phyloP scores from a whole-genome alignment of 352 stramenopile species.

The Phytophthora sansomeana region DNA sequence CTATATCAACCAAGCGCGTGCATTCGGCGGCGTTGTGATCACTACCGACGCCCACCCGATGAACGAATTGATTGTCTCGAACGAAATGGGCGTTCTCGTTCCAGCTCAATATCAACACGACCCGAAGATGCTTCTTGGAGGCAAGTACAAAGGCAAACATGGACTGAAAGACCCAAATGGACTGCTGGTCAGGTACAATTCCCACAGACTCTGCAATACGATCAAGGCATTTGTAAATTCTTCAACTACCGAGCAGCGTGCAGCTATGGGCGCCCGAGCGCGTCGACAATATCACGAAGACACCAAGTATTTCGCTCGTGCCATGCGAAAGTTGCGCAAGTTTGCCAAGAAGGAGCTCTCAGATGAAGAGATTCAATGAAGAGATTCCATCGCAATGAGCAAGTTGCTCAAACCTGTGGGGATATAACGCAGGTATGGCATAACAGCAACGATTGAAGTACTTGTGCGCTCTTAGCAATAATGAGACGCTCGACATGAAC shows the following conservation, averaged over 20 bases:
- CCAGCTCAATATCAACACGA: constrained; percentile 13
- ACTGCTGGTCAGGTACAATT: constrained; percentile 41
- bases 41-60: constrained; percentile 55
- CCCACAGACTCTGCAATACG: constrained; percentile 42
- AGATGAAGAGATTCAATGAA: too few species aligned
- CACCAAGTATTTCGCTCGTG: constrained; percentile 54
- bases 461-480: too few species aligned
- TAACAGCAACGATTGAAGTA: neutral
- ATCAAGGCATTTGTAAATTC: constrained; percentile 42
- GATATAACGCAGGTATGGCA: neutral
- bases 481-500: neutral
- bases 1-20: constrained; percentile 66
- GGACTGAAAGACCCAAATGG: constrained; percentile 38
- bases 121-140: constrained; percentile 49
- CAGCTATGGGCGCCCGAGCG: constrained; percentile 36
- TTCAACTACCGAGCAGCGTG: constrained; percentile 36
- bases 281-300: constrained; percentile 58
- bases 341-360: neutral
- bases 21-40: constrained; percentile 41
- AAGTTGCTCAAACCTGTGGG: neutral
- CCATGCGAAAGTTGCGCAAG: constrained; percentile 52
- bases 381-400: neutral
- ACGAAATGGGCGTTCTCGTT: constrained; percentile 49
- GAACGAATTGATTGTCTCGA: constrained; percentile 49
- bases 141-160: constrained; percentile 23